These are phyloP conservation scores for Ziziphus jujuba DNA, from an alignment of 306 rosid genomes.

Conservation along the genomic window DNA sequence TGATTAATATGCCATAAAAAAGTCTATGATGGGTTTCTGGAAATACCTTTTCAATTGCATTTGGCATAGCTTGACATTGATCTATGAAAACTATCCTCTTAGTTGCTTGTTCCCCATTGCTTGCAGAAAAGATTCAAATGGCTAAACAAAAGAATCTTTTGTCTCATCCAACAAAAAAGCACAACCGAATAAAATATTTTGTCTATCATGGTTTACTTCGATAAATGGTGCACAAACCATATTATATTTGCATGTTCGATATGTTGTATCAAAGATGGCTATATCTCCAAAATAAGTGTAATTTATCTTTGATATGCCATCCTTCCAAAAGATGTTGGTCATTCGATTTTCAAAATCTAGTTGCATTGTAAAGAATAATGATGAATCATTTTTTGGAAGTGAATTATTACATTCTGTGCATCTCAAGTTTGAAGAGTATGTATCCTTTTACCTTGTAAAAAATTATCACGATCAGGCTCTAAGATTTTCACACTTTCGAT, in stretches of 20 bases:
- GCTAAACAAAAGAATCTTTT: constrained; percentile 1
- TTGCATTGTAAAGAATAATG: not conserved
- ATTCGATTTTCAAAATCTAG: too few species aligned
- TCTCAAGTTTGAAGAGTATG: not conserved
- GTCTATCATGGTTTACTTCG: not conserved
- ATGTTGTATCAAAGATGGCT: not conserved
- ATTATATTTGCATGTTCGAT: not conserved
- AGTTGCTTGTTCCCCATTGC: not conserved
- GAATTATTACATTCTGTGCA: not conserved
- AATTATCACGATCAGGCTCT: not conserved
- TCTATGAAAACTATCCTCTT: not conserved
- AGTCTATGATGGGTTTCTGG: not conserved
- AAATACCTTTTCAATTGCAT: constrained; percentile 9
- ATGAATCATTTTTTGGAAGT: not conserved
- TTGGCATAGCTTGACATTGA: constrained; percentile 4
- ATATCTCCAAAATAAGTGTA: not conserved
- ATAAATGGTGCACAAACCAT: not conserved
- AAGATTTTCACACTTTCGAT: not conserved
- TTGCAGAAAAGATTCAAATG: constrained; percentile 1
- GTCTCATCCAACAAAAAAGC: constrained; percentile 16
- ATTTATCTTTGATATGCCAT: not conserved
- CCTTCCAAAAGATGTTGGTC: not conserved
- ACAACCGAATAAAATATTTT: not conserved
- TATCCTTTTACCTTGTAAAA: not conserved
- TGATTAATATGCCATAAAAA: not conserved